Evolutionary conservation across 2,329 filamentous ascomycete genomes (phyloP).

Genomic region (Talaromyces atroroseus): DNA sequence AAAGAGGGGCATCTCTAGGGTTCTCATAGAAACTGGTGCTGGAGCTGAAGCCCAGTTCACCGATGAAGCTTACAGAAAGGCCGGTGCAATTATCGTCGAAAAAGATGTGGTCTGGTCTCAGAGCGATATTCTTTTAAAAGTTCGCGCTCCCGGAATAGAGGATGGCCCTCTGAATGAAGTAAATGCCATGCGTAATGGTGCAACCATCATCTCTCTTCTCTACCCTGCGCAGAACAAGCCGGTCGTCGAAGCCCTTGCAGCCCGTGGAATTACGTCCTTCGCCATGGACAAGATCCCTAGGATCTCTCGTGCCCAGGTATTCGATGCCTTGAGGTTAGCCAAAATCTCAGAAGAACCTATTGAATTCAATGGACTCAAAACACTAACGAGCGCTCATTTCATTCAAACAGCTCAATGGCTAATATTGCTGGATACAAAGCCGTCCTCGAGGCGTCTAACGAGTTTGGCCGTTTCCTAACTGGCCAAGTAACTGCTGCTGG

Average conservation of each 20-base stretch:
- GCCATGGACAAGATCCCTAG: conserved; percentile 92
- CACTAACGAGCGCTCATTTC: neutral
- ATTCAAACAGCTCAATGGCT: conserved; percentile 68
- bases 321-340: conserved; percentile 63
- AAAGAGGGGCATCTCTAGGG: conserved; percentile 75
- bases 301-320: conserved; percentile 81
- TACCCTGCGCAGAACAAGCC: conserved; percentile 76
- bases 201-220: conserved; percentile 75
- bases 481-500: conserved; percentile 87
- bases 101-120: conserved; percentile 64
- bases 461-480: conserved; percentile 81
- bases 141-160: conserved; percentile 61
- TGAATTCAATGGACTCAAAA: neutral
- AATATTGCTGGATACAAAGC: conserved; percentile 94
- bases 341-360: neutral
- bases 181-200: conserved; percentile 59
- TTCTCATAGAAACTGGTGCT: conserved; percentile 77
- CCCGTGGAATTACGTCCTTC: conserved; percentile 67
- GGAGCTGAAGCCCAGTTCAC: conserved; percentile 70
- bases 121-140: conserved; percentile 77
- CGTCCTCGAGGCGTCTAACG: conserved; percentile 81
- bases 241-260: conserved; percentile 67
- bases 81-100: conserved; percentile 72
- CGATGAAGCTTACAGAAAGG: conserved; percentile 69
- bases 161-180: conserved; percentile 59